Evolutionary conservation across 2,329 filamentous ascomycete genomes (phyloP), one percentile per base, ranked within the genome.

Genomic region (Massarina eburnea): DNA sequence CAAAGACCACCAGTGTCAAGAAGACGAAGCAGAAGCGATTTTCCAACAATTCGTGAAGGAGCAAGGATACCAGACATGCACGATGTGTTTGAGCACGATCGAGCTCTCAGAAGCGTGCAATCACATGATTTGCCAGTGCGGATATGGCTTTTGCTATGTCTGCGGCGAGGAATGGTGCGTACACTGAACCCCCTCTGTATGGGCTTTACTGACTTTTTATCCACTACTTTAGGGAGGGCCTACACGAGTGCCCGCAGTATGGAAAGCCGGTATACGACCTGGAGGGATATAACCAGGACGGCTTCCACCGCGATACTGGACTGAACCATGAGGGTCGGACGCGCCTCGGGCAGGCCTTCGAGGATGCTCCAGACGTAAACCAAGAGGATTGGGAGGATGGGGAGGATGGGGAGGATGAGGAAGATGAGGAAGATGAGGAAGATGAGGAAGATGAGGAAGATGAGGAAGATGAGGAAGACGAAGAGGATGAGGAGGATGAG

Each of bases 71-170:
- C 55, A 68, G 35, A 45, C 55, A 26, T 68, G 66, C 41, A 55
- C 49, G 10, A 43, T 39, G 9, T 69, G 66, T 27, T 55, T 57
- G 15, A 45, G 46, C 1, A 57, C 46, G 0, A 53, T 68, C 4
- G 64, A 68, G 43, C 53, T 68, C 12, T 39, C 49, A 2, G 65
- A 68, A 32, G 66, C 64, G 1, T 69, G 65, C 35, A 69, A 69
- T 18, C 65, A 69, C 30, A 60, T 69, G 20, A 62, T 46, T 2
- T 68, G 64, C 41, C 48, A 47, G 8, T 69, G 66, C 22, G 63
- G 61, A 4, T 35, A 52, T 24, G 42, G 55, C 1, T 69, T 68
- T 50, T 69, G 66, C 54, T 69, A 68, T 36, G 33, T 68, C 36
- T 69, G 66, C 36, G 64, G 65, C n/a, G n/a, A n/a, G n/a, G n/a